Percentiles rank a stretch among this genome's conserved stretches.
These are phyloP conservation scores for Metschnikowia similis DNA, from an alignment of 805 yeast genomes.

Conservation along the genomic window DNA sequence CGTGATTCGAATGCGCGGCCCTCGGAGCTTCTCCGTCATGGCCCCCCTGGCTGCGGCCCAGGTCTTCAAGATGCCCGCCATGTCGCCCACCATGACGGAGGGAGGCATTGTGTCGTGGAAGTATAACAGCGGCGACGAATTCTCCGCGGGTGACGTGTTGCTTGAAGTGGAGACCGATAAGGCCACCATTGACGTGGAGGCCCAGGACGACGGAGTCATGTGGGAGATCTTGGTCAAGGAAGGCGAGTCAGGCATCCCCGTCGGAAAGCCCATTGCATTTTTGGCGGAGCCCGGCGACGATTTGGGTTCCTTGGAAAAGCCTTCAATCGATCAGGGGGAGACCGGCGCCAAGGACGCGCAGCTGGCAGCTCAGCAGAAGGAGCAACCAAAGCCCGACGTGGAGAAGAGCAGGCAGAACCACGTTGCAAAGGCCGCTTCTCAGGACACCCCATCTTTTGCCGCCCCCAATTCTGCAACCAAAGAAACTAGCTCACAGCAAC, in stretches of 20 bases:
- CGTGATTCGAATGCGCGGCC: conserved; percentile 10
- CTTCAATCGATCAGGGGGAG: conserved; percentile 31
- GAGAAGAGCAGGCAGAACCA: background rate
- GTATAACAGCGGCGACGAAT: conserved; percentile 62
- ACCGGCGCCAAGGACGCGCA: conserved; percentile 9
- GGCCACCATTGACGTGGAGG: conserved; percentile 79
- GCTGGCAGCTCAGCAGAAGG: conserved; percentile 12
- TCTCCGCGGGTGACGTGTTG: conserved; percentile 76
- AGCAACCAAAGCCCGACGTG: conserved; percentile 5
- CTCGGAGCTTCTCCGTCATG: conserved; percentile 30
- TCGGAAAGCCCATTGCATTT: conserved; percentile 86
- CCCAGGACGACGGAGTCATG: conserved; percentile 86
- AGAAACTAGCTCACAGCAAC: no score
- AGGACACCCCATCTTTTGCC: no score
- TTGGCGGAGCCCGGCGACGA: conserved; percentile 89
- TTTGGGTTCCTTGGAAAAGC: conserved; percentile 56
- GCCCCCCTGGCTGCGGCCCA: conserved; percentile 31
- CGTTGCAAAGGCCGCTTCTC: conserved; percentile 1
- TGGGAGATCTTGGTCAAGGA: conserved; percentile 68
- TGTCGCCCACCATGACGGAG: conserved; percentile 98
- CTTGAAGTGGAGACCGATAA: conserved; percentile 85
- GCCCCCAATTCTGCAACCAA: no score
- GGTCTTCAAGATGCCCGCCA: conserved; percentile 88
- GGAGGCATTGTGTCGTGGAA: conserved; percentile 94
- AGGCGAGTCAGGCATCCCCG: conserved; percentile 78